These are phyloP conservation scores for Oidiodendron maius DNA, from an alignment of 495 filamentous ascomycete species.

Conservation along the genomic window DNA sequence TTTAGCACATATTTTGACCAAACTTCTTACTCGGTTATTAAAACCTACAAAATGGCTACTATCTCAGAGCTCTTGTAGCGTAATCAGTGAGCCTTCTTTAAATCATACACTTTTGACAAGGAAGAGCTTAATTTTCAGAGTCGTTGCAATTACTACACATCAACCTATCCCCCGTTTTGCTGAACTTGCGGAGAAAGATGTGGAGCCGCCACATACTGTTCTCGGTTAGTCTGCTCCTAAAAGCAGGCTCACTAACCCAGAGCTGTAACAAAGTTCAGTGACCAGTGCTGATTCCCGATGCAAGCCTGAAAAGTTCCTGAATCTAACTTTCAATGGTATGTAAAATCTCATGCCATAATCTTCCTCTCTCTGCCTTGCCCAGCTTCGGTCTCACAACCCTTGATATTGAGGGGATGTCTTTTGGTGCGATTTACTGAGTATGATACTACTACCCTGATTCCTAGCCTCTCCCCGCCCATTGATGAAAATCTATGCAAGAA, in stretches of 20 bases:
- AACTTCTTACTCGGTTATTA: no score
- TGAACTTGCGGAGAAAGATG: background rate
- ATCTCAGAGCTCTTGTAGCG: background rate
- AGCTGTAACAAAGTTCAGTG: constrained; percentile 9
- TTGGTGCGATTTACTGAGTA: no score
- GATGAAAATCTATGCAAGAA: no score
- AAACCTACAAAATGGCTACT: background rate
- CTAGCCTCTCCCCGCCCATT: no score
- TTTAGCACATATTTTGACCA: no score
- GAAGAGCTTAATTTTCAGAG: no score
- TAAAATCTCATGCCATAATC: no score
- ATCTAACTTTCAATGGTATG: constrained; percentile 14
- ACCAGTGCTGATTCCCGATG: constrained; percentile 23
- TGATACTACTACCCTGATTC: background rate
- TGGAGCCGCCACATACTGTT: background rate
- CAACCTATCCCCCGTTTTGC: constrained; percentile 3
- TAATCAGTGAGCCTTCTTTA: background rate
- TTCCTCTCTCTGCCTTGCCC: no score
- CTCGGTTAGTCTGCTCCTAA: background rate
- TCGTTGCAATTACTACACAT: background rate
- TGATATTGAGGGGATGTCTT: no score
- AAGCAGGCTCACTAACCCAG: background rate
- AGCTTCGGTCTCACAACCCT: background rate
- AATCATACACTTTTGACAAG: no score
- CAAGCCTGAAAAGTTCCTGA: constrained; percentile 21